phyloP scores from a whole-genome alignment of 1,284 basidiomycete species.

The Ganoderma sinense region DNA sequence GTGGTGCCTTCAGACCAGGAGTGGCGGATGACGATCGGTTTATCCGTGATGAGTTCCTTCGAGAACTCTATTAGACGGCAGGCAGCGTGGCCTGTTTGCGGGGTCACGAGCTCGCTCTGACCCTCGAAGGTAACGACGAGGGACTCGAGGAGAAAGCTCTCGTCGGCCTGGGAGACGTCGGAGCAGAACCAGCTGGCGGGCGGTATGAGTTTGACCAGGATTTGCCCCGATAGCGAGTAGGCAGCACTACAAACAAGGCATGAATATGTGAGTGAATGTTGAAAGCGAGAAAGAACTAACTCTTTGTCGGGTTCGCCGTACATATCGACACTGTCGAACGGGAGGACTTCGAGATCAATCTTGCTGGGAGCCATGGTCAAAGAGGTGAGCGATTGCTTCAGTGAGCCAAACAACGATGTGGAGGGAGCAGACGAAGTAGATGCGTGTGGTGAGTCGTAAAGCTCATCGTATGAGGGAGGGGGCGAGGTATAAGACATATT shows the following conservation, averaged over 20 bases:
- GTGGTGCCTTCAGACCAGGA: slow-evolving; percentile 61
- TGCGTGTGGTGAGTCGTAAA: slow-evolving; percentile 12
- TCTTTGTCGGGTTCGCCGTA: slow-evolving; percentile 69
- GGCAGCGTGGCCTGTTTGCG: slow-evolving; percentile 65
- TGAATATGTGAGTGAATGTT: slow-evolving; percentile 16
- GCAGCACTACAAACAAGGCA: slow-evolving; percentile 51
- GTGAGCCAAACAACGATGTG: slow-evolving; percentile 22
- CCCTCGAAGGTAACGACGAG: slow-evolving; percentile 79
- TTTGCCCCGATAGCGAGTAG: slow-evolving; percentile 80
- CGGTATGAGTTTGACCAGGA: slow-evolving; percentile 64
- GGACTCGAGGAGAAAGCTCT: slow-evolving; percentile 67
- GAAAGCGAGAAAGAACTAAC: slow-evolving; percentile 50
- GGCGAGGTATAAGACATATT: slow-evolving; percentile 18
- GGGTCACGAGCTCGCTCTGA: slow-evolving; percentile 70
- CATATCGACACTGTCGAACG: slow-evolving; percentile 47
- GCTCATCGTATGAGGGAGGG: slow-evolving; percentile 14
- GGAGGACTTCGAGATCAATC: slow-evolving; percentile 27
- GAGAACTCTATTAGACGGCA: slow-evolving; percentile 71
- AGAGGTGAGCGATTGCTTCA: slow-evolving; percentile 26
- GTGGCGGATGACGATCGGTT: slow-evolving; percentile 66
- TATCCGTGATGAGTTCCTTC: slow-evolving; percentile 61
- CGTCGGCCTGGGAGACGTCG: slow-evolving; percentile 56
- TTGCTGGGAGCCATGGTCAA: slow-evolving; percentile 25
- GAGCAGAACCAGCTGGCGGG: slow-evolving; percentile 40
- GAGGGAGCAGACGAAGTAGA: slow-evolving; percentile 6